Percentiles rank a stretch among this genome's conserved stretches.
Conservation (phyloP, 306 rosid genomes). For the Styphnolobium japonicum region DNA sequence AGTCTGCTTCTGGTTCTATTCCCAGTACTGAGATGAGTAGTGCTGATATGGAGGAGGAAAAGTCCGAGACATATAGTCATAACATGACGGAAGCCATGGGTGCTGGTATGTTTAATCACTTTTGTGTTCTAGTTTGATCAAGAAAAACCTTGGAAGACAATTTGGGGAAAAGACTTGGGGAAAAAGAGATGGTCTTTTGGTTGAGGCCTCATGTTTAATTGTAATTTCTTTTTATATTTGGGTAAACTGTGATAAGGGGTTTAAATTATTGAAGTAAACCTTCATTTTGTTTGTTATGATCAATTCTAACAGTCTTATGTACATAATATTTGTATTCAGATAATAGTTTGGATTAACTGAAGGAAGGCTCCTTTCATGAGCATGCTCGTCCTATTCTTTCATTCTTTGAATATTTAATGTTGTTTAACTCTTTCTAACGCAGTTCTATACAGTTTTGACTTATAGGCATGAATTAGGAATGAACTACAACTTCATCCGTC, state of each 20-base stretch:
- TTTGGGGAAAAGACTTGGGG: background rate
- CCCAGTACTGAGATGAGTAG: conserved; percentile 61
- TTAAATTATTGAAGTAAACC: background rate
- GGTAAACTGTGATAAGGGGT: background rate
- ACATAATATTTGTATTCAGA: conserved; percentile 6
- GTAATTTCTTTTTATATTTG: background rate
- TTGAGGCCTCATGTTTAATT: conserved; percentile 9
- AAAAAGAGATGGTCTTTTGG: conserved; percentile 1
- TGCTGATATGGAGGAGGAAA: conserved; percentile 51
- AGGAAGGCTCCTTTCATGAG: background rate
- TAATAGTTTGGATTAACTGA: conserved; percentile 13
- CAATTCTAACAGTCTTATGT: background rate
- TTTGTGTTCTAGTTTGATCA: conserved; percentile 9
- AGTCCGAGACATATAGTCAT: conserved; percentile 70
- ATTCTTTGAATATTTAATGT: conserved; percentile 13
- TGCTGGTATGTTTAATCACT: conserved; percentile 67
- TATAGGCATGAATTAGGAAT: conserved; percentile 95
- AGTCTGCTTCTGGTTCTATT: conserved; percentile 75
- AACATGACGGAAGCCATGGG: conserved; percentile 97
- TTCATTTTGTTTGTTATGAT: background rate
- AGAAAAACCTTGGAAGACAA: background rate
- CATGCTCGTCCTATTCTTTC: background rate
- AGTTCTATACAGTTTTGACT: conserved; percentile 67
- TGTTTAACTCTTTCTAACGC: conserved; percentile 26
- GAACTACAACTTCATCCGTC: conserved; percentile 82